Evolutionary conservation across 805 yeast species (phyloP).

Genomic region (Wickerhamiella spandovensis): DNA sequence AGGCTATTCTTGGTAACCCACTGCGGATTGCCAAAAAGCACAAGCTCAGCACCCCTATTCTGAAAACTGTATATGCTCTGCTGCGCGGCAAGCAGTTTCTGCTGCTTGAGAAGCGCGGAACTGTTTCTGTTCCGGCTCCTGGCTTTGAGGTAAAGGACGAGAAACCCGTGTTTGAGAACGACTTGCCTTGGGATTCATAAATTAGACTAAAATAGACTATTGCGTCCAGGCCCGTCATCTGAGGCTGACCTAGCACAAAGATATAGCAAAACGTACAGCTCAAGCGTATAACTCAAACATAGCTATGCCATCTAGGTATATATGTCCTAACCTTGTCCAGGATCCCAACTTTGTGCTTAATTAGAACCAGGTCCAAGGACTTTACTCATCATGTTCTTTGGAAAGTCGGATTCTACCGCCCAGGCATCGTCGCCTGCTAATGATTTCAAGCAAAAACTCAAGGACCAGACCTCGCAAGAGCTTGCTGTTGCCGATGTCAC

Average conservation of each 20-base stretch:
- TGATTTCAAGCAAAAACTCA: constrained; percentile 48
- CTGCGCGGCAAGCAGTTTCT: constrained; percentile 48
- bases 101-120: constrained; percentile 44
- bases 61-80: constrained; percentile 43
- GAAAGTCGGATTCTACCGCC: neutral
- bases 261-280: too few species aligned
- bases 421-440: neutral
- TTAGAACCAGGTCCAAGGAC: too few species aligned
- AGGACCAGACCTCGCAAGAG: constrained; percentile 63
- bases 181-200: constrained; percentile 7
- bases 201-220: neutral
- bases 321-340: too few species aligned
- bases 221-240: too few species aligned
- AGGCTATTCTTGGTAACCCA: constrained; percentile 58
- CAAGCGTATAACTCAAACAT: too few species aligned
- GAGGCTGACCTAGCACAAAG: too few species aligned
- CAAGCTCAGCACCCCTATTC: constrained; percentile 43
- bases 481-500: constrained; percentile 87
- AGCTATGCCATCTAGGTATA: too few species aligned
- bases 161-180: constrained; percentile 3
- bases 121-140: constrained; percentile 30
- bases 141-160: constrained; percentile 5
- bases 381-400: constrained; percentile 2
- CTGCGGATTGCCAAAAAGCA: constrained; percentile 36
- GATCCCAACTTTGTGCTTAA: too few species aligned